Base-by-base conservation (phyloP, 768 basidiomycete species). In the Amanita polypyramis region DNA sequence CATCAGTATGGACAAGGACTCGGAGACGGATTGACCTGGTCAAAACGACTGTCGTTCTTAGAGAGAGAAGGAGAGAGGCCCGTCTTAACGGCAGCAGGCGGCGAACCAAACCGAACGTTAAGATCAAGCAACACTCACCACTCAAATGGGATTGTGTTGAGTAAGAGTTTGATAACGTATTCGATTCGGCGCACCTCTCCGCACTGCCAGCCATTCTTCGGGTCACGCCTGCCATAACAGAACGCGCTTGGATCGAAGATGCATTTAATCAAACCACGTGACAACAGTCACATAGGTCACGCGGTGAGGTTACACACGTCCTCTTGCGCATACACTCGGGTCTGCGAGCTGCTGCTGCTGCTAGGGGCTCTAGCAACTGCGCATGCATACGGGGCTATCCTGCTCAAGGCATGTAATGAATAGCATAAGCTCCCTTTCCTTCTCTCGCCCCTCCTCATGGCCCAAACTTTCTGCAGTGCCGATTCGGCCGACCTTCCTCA, bases 351-450 rank as follows among this genome's bases (percentile, higher is more conserved):
- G 25, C 21, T 9, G 45, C 45, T 38, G 46, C 21, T 39, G 32
- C 32, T 21, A 45, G 30, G 38, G 30, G 20, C 35, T 30, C 39
- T 41, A 34, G 47, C 47, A 33, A 20, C 54, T 58, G 68, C 68
- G 69, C 61, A 73, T 73, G 71, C 65, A 70, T 70, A 70, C 62
- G 55, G 61, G 61, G 56, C 56, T 50, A 49, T 49, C 54, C 52
- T 55, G 47, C 57, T 56, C 61, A 58, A 65, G 62, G 54, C 62
- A 70, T 70, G 69, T 69, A 70, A 63, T 59, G 61, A 57, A 60
- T 58, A 50, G 51, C 51, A 49, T 52, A 59, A 49, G 53, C 50
- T 25, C n/a, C 43, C 39, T 34, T 49, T 41, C 33, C 51, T 47
- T 34, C 41, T 40, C 32, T 41, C 27, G 30, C 7, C 15, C 21